Conservation (phyloP, 2,329 filamentous ascomycete species). For the Balansia obtecta region DNA sequence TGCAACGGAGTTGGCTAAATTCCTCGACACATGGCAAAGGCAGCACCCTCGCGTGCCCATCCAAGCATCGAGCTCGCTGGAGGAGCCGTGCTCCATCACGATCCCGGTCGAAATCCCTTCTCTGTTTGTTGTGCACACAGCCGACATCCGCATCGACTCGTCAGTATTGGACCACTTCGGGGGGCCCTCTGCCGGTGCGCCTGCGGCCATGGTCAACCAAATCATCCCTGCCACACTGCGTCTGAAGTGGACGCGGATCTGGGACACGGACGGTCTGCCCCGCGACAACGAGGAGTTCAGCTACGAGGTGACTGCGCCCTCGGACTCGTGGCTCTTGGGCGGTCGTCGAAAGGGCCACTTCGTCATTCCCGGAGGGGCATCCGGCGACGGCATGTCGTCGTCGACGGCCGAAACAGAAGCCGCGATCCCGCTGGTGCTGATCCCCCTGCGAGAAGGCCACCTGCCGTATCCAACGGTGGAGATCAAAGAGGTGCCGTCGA, state of each 20-base stretch:
- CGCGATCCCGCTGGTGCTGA: conserved; percentile 57
- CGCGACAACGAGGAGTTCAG: conserved; percentile 56
- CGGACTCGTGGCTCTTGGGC: conserved; percentile 74
- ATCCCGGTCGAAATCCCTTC: conserved; percentile 87
- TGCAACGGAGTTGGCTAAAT: conserved; percentile 12
- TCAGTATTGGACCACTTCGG: conserved; percentile 19
- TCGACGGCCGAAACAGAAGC: conserved; percentile 38
- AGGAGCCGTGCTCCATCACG: conserved; percentile 50
- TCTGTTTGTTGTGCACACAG: conserved; percentile 71
- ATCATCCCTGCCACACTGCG: conserved; percentile 50
- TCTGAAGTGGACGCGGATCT: conserved; percentile 49
- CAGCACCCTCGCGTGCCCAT: conserved; percentile 16
- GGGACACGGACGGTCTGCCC: conserved; percentile 37
- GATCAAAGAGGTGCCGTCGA: conserved; percentile 47
- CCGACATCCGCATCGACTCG: conserved; percentile 46
- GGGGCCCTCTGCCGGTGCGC: conserved; percentile 20
- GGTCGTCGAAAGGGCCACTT: conserved; percentile 74
- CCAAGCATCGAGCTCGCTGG: conserved; percentile 8
- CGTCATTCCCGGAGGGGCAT: conserved; percentile 33
- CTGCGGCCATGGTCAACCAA: conserved; percentile 47
- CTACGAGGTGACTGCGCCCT: conserved; percentile 65
- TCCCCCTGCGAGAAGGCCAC: conserved; percentile 68
- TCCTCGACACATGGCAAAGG: conserved; percentile 23
- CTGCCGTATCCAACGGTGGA: conserved; percentile 70
- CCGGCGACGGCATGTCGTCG: conserved; percentile 30